Percentiles rank a stretch among this genome's conserved stretches.
Conservation (phyloP, 192 early-diverging fungal genomes). For the Spizellomyces sp. region DNA sequence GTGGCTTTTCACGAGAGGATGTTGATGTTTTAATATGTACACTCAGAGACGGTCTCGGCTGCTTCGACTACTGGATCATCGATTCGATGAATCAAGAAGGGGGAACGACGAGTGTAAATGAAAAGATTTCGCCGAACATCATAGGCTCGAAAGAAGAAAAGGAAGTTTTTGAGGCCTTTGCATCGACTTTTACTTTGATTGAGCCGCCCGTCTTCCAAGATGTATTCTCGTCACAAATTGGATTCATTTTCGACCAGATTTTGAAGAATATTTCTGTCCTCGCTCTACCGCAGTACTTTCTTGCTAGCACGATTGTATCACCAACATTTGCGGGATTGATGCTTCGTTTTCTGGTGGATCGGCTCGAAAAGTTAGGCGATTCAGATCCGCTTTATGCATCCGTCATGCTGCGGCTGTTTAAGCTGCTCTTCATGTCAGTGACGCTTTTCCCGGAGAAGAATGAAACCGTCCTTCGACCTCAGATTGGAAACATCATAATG, state of each 20-base stretch:
- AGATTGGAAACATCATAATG: constrained; percentile 87
- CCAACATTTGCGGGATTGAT: constrained; percentile 79
- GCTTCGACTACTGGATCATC: constrained; percentile 81
- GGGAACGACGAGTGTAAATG: constrained; percentile 12
- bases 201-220: constrained; percentile 94
- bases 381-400: constrained; percentile 62
- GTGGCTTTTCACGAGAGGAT: constrained; percentile 72
- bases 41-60: constrained; percentile 76
- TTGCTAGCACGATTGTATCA: constrained; percentile 75
- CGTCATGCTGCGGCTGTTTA: constrained; percentile 89
- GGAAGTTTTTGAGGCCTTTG: constrained; percentile 89
- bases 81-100: constrained; percentile 56
- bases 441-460: constrained; percentile 89
- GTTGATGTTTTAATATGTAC: constrained; percentile 70
- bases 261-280: constrained; percentile 74
- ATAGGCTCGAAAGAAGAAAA: constrained; percentile 77
- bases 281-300: constrained; percentile 85
- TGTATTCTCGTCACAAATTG: constrained; percentile 88
- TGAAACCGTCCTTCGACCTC: constrained; percentile 90
- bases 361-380: constrained; percentile 75
- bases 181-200: constrained; percentile 76
- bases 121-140: constrained; percentile 16
- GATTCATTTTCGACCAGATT: constrained; percentile 81
- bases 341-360: constrained; percentile 75
- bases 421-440: constrained; percentile 91